phyloP scores from a whole-genome alignment of 129 eudicot species.

The Saussurea involucrata region DNA sequence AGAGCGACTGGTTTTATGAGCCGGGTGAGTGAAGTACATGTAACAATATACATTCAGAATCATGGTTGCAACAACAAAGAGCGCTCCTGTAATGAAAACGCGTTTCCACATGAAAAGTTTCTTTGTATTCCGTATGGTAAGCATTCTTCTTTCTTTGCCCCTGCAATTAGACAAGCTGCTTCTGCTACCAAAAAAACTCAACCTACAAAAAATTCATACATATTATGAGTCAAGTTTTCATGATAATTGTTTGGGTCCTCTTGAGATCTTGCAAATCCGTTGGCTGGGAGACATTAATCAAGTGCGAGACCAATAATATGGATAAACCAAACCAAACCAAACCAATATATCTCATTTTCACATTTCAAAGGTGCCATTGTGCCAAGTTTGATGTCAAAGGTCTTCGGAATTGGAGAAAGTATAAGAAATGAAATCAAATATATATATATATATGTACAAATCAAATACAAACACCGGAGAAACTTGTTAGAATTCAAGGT shows the following conservation, averaged over 20 bases:
- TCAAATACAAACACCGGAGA: too few species aligned
- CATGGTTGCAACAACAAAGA: constrained; percentile 81
- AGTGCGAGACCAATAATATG: background rate
- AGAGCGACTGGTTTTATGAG: constrained; percentile 58
- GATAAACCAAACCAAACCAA: background rate
- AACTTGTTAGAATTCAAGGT: background rate
- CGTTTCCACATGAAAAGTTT: constrained; percentile 84
- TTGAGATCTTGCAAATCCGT: background rate
- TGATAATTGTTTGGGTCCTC: background rate
- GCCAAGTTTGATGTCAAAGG: too few species aligned
- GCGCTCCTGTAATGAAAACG: constrained; percentile 83
- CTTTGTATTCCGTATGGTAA: constrained; percentile 74
- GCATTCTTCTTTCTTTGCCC: constrained; percentile 88
- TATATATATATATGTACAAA: too few species aligned
- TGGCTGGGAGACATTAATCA: background rate
- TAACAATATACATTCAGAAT: constrained; percentile 75
- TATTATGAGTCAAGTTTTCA: background rate
- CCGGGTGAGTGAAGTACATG: constrained; percentile 69
- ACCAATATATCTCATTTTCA: too few species aligned
- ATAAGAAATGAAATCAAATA: background rate
- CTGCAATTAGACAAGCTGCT: constrained; percentile 85
- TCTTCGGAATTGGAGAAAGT: too few species aligned
- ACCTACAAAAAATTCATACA: constrained; percentile 37
- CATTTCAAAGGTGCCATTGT: too few species aligned
- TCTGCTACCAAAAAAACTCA: constrained; percentile 73